Base-by-base conservation (phyloP, 192 early-diverging fungal genomes). In the Entomortierella beljakovae region DNA sequence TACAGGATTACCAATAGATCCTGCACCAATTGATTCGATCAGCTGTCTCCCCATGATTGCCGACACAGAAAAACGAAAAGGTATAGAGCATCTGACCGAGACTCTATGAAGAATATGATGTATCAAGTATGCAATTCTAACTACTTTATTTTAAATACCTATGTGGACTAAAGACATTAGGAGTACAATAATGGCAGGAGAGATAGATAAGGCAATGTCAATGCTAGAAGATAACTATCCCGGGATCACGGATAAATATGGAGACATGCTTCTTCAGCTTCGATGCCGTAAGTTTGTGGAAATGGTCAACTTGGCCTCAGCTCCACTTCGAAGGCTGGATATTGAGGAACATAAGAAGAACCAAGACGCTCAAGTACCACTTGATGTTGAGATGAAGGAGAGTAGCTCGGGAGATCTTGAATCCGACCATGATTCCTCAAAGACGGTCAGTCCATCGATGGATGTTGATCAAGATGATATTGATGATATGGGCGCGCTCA, bases 261-360 rank as follows among this genome's bases (percentile, higher is more conserved):
- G 84, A 38, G 77, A 87, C 35, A 79, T 98, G 49, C 80, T 87
- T 50, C 95, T 98, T 58, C 88, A 88, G 57, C 87, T 99, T 34
- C 83, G 89, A 25, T 96, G 96, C 71, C 91, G 88, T 46, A 88
- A 94, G 70, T 98, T 97, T 77, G 87, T 98, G 22, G 94, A 98
- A 85, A 86, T 96, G 83, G 89, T 98, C 46, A 61, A 64, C 7
- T 20, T 28, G 9, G 38, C 70, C n/a, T 74, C 80, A 18, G 40
- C 70, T 10, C 60, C 70, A 9, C 79, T 77, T n/a, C 65, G 40
- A 8, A 64, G 52, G 2, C 23, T 77, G 59, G 73, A 77, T 28
- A 33, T 50, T 2, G 40, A 48, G 33, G 58, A 69, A 48, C 20
- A 56, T 6, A 20, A n/a, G 52, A 80, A 25, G 65, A 80, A 10